These are phyloP conservation scores for Mucor sp. DNA, from an alignment of 371 early-diverging fungal genomes.

Conservation along the genomic window DNA sequence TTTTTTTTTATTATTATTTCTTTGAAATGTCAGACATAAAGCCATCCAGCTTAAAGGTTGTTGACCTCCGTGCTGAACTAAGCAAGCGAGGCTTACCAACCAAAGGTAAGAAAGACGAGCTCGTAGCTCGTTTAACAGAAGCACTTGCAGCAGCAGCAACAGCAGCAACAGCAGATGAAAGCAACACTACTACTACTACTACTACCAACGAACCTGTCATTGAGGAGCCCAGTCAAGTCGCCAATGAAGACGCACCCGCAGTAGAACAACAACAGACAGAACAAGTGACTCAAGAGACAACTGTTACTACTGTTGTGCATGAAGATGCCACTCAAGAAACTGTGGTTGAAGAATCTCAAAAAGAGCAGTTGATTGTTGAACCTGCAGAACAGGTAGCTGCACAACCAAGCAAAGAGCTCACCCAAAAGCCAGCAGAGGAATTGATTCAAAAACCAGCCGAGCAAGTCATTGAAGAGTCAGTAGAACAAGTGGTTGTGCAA, in stretches of 20 bases:
- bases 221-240: slow-evolving; percentile 8
- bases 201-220: slow-evolving; percentile 17
- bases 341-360: slow-evolving; percentile 12
- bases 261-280: background rate
- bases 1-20: no score
- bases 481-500: background rate
- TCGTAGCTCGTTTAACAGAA: slow-evolving; percentile 66
- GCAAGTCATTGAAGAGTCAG: slow-evolving; percentile 6
- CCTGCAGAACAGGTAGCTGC: background rate
- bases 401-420: slow-evolving; percentile 4
- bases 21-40: slow-evolving; percentile 4
- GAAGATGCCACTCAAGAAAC: background rate
- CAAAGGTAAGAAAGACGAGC: slow-evolving; percentile 75
- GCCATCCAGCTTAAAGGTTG: slow-evolving; percentile 50
- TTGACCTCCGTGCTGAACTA: slow-evolving; percentile 69
- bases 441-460: background rate
- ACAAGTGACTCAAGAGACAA: background rate
- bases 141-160: slow-evolving; percentile 32
- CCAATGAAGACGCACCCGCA: background rate
- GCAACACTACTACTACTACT: background rate
- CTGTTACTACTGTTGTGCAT: background rate
- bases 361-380: background rate
- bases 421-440: slow-evolving; percentile 19
- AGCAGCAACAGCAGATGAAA: background rate
- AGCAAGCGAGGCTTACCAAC: slow-evolving; percentile 59